Percentiles rank a stretch among this genome's conserved stretches.
Evolutionary conservation across 2,329 filamentous ascomycete species (phyloP).

Genomic region (Tolypocladium capitatum): DNA sequence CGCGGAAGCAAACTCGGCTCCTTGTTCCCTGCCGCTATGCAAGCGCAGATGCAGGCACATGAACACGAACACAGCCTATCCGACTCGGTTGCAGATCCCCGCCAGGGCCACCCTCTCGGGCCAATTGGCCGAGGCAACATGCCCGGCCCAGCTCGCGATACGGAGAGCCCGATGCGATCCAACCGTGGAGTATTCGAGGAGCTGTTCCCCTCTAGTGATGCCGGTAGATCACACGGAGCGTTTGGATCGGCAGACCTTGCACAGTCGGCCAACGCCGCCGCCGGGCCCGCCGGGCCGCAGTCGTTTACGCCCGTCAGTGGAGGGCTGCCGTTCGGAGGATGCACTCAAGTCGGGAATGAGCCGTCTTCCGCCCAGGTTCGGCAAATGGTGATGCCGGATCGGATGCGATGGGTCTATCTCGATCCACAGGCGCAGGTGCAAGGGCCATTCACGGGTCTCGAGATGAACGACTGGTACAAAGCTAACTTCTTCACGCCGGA

Average conservation of each 20-base stretch:
- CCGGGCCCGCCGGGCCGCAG: conserved; percentile 17
- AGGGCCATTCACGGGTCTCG: conserved; percentile 87
- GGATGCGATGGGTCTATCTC: conserved; percentile 97
- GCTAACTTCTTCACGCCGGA: conserved; percentile 95
- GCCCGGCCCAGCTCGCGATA: conserved; percentile 38
- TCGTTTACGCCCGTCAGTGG: conserved; percentile 23
- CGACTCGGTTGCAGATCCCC: conserved; percentile 45
- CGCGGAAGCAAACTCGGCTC: conserved; percentile 74
- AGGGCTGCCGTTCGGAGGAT: conserved; percentile 19
- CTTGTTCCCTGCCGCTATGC: conserved; percentile 78
- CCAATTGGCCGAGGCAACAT: conserved; percentile 53
- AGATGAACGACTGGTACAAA: conserved; percentile 99
- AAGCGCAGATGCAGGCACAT: conserved; percentile 71
- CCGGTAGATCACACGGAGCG: conserved; percentile 17
- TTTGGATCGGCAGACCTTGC: conserved; percentile 25
- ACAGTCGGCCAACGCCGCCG: conserved; percentile 20
- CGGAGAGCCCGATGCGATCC: conserved; percentile 44
- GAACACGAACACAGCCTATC: conserved; percentile 54
- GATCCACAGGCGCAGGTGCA: conserved; percentile 88
- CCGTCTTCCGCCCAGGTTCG: conserved; percentile 57
- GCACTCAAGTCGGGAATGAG: conserved; percentile 23
- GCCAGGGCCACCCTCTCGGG: conserved; percentile 48
- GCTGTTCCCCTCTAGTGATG: conserved; percentile 28
- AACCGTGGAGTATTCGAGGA: conserved; percentile 45
- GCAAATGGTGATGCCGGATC: conserved; percentile 97